These are phyloP conservation scores for Centrapalus pauciflorus DNA, from an alignment of 129 eudicot species.

Conservation along the genomic window DNA sequence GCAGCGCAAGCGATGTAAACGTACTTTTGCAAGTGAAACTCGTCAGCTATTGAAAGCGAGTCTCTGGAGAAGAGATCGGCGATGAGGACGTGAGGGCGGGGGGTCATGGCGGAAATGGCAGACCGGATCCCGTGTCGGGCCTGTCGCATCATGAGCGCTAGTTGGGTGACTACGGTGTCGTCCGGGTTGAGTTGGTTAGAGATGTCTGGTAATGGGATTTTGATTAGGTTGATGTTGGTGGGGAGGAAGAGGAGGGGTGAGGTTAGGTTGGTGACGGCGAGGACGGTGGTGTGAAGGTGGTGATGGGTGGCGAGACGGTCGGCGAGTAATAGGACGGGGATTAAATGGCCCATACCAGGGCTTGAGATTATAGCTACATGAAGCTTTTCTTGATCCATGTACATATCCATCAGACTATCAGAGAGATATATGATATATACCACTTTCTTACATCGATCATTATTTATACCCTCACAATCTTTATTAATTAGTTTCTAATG, in stretches of 20 bases:
- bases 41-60: constrained; percentile 36
- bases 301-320: constrained; percentile 40
- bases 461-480: no score
- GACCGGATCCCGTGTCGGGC: constrained; percentile 27
- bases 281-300: constrained; percentile 38
- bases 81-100: constrained; percentile 29
- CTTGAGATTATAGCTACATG: constrained; percentile 42
- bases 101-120: constrained; percentile 37
- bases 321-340: constrained; percentile 38
- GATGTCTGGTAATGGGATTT: constrained; percentile 37
- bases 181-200: constrained; percentile 26
- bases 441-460: no score
- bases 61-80: constrained; percentile 43
- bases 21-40: constrained; percentile 45
- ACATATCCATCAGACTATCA: no score
- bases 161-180: constrained; percentile 28
- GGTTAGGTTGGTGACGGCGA: constrained; percentile 16
- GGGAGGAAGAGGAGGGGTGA: no score
- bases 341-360: constrained; percentile 49
- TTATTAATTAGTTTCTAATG: no score
- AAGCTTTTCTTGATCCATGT: constrained; percentile 30
- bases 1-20: constrained; percentile 33
- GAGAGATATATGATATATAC: no score
- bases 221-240: neutral
- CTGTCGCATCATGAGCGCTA: constrained; percentile 38